phyloP scores from a whole-genome alignment of 176 grass and related monocot species.

The Carex scoparia region DNA sequence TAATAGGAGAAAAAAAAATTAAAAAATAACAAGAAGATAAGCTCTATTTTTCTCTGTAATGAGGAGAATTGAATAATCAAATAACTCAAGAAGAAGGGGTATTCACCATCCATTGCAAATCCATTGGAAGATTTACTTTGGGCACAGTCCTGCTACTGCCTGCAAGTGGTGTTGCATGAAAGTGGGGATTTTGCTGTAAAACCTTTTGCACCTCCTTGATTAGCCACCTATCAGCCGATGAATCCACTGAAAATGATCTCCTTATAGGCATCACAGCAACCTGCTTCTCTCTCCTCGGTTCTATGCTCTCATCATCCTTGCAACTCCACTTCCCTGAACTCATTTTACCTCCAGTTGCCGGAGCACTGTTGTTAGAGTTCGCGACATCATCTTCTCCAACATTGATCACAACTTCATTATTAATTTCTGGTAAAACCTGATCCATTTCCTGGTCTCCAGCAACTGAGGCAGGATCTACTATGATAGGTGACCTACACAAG shows the following conservation, averaged over 20 bases:
- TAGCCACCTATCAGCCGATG: constrained; percentile 24
- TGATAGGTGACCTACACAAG: constrained; percentile 58
- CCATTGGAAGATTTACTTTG: background rate
- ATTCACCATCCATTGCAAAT: background rate
- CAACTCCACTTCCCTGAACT: constrained; percentile 21
- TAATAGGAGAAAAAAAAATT: background rate
- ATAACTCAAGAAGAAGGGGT: background rate
- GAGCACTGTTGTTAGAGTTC: background rate
- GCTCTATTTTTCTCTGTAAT: background rate
- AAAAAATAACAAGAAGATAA: constrained; percentile 9
- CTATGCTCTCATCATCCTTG: constrained; percentile 44
- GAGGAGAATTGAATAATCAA: background rate
- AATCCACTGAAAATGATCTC: constrained; percentile 59
- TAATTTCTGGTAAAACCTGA: background rate
- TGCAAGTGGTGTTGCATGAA: constrained; percentile 19
- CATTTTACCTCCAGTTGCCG: background rate
- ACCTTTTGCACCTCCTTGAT: constrained; percentile 44
- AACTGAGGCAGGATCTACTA: background rate
- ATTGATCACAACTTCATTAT: background rate
- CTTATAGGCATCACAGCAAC: constrained; percentile 26
- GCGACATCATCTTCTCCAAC: background rate
- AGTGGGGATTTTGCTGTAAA: constrained; percentile 32
- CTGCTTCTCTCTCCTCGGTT: constrained; percentile 9
- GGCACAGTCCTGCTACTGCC: constrained; percentile 15
- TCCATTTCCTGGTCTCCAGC: background rate